Conservation (phyloP, 768 basidiomycete species). For the Boletus rubroflammeus region DNA sequence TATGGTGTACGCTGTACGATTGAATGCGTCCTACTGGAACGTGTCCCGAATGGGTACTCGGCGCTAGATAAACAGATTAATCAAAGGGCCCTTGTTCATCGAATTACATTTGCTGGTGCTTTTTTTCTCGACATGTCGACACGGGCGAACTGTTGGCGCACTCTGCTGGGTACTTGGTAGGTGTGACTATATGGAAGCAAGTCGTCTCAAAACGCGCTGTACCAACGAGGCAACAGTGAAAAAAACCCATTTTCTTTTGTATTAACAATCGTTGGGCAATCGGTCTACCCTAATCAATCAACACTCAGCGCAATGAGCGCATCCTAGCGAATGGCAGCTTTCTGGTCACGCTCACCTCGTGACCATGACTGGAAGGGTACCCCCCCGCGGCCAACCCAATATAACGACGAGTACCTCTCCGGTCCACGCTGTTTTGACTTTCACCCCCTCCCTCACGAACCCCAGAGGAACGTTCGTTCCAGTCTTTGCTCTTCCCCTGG, state of each 20-base stretch:
- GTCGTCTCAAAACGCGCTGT: no score
- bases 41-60: neutral
- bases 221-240: no score
- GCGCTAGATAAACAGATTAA: neutral
- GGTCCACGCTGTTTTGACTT: neutral
- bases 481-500: neutral
- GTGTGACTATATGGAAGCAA: neutral
- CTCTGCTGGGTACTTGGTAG: neutral
- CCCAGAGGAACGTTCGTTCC: neutral
- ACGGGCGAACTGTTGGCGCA: neutral
- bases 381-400: neutral
- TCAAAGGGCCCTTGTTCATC: neutral
- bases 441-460: neutral
- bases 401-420: neutral
- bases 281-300: no score
- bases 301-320: no score
- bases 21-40: neutral
- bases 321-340: neutral
- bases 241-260: no score
- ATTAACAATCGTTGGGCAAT: neutral
- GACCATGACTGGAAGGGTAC: conserved; percentile 18
- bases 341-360: neutral
- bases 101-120: neutral
- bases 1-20: neutral
- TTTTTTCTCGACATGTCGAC: neutral